Base-by-base conservation (phyloP, 164 flowering plant species). In the Nymphaea thermarum region DNA sequence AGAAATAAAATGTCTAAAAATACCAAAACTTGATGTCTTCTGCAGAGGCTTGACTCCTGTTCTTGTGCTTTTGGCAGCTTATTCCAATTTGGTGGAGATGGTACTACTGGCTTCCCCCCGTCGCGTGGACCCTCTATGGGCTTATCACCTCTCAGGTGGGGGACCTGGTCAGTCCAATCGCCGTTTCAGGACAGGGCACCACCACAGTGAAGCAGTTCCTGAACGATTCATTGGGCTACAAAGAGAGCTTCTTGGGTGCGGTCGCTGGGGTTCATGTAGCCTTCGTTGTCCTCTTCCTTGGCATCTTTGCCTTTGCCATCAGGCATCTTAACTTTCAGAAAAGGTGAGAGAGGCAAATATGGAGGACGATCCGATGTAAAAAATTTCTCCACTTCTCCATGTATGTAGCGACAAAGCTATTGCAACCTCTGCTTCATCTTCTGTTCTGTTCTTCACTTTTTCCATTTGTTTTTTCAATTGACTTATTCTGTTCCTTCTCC, bases 41-140 rank as follows among this genome's bases (percentile, higher is more conserved):
- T 25, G 36, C 36, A 25, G 36, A 25, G 36, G 36, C 36, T 25
- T 25, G 36, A 25, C 36, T 25, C 36, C 36, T 25, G 36, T n/a
- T 25, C 36, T 25, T 25, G 36, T 25, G 36, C 36, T n/a, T 51
- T 15, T 51, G 57, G 82, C 86, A 91, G 97, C 80, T 74, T 81
- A 83, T 89, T 55, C 97, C 97, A 3, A 66, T 86, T 14, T 89
- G 95, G 95, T 91, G 93, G 91, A 89, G 95, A 63, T 91, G 97
- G 97, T 91, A 86, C 76, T 91, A 86, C 76, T 91, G 93, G 91
- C n/a, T n/a, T n/a, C n/a, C 86, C 44, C 95, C 97, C 0, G 80
- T 87, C 67, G 76, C 91, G 0, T 91, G 91, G 95, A 86, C 93
- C 25, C 43, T 89, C 15, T 82, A 87, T 51, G 97, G 97, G 42